These are phyloP conservation scores for Trapa bicornis DNA, from an alignment of 345 rosid species.

Conservation along the genomic window DNA sequence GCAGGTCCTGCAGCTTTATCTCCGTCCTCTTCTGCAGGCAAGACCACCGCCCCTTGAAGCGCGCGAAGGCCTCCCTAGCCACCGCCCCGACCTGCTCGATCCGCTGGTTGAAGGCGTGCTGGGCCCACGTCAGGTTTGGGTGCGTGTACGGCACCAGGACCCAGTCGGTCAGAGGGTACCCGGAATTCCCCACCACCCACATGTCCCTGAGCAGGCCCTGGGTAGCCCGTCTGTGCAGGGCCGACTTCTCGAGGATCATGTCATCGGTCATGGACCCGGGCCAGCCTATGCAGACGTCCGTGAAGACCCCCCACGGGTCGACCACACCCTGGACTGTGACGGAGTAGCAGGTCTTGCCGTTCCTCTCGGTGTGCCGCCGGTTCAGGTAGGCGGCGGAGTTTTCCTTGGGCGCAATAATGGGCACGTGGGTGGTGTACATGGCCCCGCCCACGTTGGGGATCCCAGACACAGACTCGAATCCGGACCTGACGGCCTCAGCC, in stretches of 20 bases:
- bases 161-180: conserved; percentile 36
- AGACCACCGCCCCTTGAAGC: conserved; percentile 38
- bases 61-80: conserved; percentile 27
- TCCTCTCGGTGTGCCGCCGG: conserved; percentile 42
- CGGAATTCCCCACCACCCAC: conserved; percentile 27
- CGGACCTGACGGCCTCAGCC: conserved; percentile 12
- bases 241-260: conserved; percentile 30
- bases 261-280: conserved; percentile 53
- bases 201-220: conserved; percentile 24
- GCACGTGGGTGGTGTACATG: conserved; percentile 41
- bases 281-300: conserved; percentile 44
- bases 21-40: conserved; percentile 40
- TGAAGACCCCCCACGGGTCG: conserved; percentile 30
- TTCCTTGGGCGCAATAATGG: conserved; percentile 35
- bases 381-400: conserved; percentile 31
- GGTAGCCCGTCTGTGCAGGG: conserved; percentile 21
- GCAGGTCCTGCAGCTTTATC: conserved; percentile 39
- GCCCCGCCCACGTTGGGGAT: conserved; percentile 33
- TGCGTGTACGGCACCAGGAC: conserved; percentile 38
- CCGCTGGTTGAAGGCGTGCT: conserved; percentile 34
- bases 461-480: conserved; percentile 24
- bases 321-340: conserved; percentile 46
- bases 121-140: conserved; percentile 40
- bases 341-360: conserved; percentile 35
- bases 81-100: conserved; percentile 18